phyloP scores from a whole-genome alignment of 352 stramenopile species.

The Globisporangium takayamanum region DNA sequence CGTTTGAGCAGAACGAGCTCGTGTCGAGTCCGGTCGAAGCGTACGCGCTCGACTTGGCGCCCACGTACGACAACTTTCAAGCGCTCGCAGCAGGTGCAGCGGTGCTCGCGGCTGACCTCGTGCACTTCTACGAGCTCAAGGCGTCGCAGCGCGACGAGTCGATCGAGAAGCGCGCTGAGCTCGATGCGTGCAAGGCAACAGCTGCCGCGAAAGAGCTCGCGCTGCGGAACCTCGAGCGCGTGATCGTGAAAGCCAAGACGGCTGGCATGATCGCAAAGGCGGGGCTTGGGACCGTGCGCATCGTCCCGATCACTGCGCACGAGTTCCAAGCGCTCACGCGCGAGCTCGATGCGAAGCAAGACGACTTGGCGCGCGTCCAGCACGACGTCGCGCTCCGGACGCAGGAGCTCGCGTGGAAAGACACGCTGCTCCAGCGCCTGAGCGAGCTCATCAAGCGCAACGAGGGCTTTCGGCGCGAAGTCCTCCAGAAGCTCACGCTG shows the following conservation, averaged over 20 bases:
- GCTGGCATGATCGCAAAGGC: constrained; percentile 71
- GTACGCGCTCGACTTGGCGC: constrained; percentile 41
- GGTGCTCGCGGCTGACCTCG: constrained; percentile 39
- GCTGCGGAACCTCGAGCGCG: constrained; percentile 53
- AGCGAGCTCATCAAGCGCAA: constrained; percentile 69
- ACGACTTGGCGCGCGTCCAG: constrained; percentile 35
- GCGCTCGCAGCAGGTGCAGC: constrained; percentile 25
- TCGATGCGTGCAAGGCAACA: constrained; percentile 20
- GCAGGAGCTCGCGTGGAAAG: constrained; percentile 52
- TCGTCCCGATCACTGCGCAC: constrained; percentile 41
- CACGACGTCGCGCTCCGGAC: constrained; percentile 27
- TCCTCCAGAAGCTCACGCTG: constrained; percentile 26
- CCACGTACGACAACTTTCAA: constrained; percentile 33
- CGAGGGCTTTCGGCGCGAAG: constrained; percentile 44
- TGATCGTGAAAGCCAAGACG: constrained; percentile 51
- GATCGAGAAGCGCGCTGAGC: constrained; percentile 21
- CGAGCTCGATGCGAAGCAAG: constrained; percentile 39
- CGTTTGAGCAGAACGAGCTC: constrained; percentile 63
- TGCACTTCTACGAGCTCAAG: constrained; percentile 58
- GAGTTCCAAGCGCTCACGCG: constrained; percentile 36
- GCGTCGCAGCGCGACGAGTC: constrained; percentile 40
- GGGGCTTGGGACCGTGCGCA: constrained; percentile 56
- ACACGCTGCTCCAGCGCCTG: constrained; percentile 56
- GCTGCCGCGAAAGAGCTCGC: constrained; percentile 32
- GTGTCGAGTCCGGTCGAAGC: constrained; percentile 52